Evolutionary conservation across 1,284 basidiomycete species (phyloP).

Genomic region (Ustilago lituana): DNA sequence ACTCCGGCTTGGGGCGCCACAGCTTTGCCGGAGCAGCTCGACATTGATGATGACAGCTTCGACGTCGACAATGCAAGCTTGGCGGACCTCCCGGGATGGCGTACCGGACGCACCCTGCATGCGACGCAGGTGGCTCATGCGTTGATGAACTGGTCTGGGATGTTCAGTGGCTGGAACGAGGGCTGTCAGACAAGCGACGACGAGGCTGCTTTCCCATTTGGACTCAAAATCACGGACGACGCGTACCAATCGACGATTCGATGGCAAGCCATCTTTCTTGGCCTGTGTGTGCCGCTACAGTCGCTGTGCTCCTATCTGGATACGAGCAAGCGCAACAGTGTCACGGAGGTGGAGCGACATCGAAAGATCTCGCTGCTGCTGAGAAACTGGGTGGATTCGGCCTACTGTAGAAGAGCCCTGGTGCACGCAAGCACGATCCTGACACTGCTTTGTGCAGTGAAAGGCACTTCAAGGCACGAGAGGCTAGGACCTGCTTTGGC

Average conservation of each 20-base stretch:
- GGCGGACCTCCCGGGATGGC: slow-evolving; percentile 36
- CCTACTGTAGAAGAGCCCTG: slow-evolving; percentile 29
- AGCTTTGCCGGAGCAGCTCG: slow-evolving; percentile 20
- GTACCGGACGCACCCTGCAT: slow-evolving; percentile 22
- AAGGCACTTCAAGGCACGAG: background rate
- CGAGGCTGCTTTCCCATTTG: background rate
- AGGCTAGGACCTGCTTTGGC: slow-evolving; percentile 20
- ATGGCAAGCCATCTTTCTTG: slow-evolving; percentile 40
- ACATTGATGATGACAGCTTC: slow-evolving; percentile 22
- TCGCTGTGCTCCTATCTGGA: slow-evolving; percentile 37
- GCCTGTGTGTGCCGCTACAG: slow-evolving; percentile 27
- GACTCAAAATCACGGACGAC: slow-evolving; percentile 32
- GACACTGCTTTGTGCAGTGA: slow-evolving; percentile 15
- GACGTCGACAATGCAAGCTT: slow-evolving; percentile 12
- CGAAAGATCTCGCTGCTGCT: slow-evolving; percentile 18
- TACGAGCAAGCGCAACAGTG: background rate
- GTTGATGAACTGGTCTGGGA: slow-evolving; percentile 47
- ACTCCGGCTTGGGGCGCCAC: slow-evolving; percentile 25
- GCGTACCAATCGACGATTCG: slow-evolving; percentile 25
- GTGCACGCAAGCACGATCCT: slow-evolving; percentile 41
- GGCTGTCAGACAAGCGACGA: slow-evolving; percentile 2
- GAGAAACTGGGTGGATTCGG: slow-evolving; percentile 19
- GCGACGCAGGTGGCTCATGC: slow-evolving; percentile 32
- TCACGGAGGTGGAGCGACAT: slow-evolving; percentile 1
- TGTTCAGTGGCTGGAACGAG: slow-evolving; percentile 32